Percentiles rank a stretch among this genome's conserved stretches.
Conservation (phyloP, 225 moss, liverwort and hornwort species). For the Pleurozium schreberi region DNA sequence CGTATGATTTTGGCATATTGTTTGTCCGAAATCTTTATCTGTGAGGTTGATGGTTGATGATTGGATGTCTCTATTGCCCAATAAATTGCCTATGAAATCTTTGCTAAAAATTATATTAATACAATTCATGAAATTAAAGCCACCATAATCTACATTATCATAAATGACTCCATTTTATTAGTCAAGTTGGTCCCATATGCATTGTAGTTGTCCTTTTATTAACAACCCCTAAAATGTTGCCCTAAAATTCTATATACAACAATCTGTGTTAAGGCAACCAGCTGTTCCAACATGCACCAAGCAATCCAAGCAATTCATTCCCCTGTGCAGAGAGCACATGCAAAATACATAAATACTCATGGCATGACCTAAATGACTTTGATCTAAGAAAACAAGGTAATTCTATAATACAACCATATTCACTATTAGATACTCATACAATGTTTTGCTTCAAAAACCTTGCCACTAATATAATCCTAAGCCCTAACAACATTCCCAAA, state of each 20-base stretch:
- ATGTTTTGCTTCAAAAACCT: background rate
- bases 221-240: background rate
- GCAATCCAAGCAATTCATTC: background rate
- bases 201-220: background rate
- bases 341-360: background rate
- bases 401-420: accelerated
- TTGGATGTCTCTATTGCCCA: too few relatives aligned
- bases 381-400: background rate
- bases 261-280: accelerated
- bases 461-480: background rate
- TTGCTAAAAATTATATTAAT: too few relatives aligned
- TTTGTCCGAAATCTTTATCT: background rate
- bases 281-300: background rate
- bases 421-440: background rate
- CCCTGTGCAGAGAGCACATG: accelerated
- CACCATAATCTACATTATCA: too few relatives aligned
- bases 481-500: background rate
- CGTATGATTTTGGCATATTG: background rate
- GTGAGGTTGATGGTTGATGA: too few relatives aligned
- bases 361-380: background rate
- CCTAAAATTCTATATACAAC: background rate
- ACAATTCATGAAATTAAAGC: too few relatives aligned
- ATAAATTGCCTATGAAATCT: too few relatives aligned
- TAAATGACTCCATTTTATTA: background rate
- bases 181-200: background rate